phyloP scores from a whole-genome alignment of 2,329 filamentous ascomycete genomes.

The Sporothrix euskadiensis region DNA sequence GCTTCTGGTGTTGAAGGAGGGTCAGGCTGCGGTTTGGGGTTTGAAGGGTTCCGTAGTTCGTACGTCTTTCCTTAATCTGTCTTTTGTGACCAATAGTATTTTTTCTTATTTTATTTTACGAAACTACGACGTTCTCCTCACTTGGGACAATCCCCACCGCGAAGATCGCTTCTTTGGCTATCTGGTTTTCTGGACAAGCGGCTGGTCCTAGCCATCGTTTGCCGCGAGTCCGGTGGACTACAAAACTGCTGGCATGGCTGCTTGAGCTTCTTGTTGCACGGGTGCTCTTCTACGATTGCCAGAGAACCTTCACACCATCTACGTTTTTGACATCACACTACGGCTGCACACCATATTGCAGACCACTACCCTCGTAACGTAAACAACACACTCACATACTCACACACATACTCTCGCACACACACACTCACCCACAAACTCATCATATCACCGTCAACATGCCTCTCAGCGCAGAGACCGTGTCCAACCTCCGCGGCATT shows the following conservation, averaged over 20 bases:
- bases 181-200: background rate
- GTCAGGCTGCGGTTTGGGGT: background rate
- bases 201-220: background rate
- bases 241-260: conserved; percentile 17
- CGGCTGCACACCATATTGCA: background rate
- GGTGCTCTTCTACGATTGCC: background rate
- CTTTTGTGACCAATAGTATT: background rate
- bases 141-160: background rate
- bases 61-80: background rate
- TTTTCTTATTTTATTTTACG: background rate
- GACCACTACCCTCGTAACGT: background rate
- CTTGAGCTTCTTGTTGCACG: background rate
- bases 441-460: conserved; percentile 25
- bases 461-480: conserved; percentile 31
- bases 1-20: background rate
- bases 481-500: conserved; percentile 35
- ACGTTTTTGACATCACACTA: background rate
- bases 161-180: background rate
- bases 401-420: background rate
- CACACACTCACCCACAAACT: background rate
- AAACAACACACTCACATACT: background rate
- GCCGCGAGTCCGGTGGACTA: conserved; percentile 10
- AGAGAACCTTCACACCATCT: background rate
- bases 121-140: conserved; percentile 5
- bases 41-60: background rate